Evolutionary conservation across 1,139 yeast species (phyloP), one percentile per base, ranked within the genome.

Genomic region (Saccharomyces hybrid): DNA sequence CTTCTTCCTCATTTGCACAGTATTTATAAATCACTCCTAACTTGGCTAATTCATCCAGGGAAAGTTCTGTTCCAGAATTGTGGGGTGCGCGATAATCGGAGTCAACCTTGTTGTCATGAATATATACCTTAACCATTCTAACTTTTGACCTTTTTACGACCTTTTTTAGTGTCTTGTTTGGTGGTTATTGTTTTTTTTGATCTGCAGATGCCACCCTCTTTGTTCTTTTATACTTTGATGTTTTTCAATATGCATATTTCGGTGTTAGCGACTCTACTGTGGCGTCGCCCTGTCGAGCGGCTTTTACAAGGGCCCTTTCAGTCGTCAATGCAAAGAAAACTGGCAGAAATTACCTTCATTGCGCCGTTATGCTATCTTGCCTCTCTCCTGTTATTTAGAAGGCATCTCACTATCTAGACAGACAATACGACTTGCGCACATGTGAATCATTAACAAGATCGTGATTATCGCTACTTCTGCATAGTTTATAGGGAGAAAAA

Each of bases 21-120:
- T 81, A 73, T 64, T 72, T 78, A 67, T 89, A 87, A 44, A 84
- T 68, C 1, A 90, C 96, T 0, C 97, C 97, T 26, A 90, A 63
- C 47, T 74, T 67, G 4, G 71, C 73, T 52, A 91, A 75, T 51
- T 78, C 74, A 11, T 76, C 80, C 3, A 59, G 61, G 0, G 80
- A 60, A 0, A 87, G 89, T 0, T 68, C 65, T 5, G 62, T 70
- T 0, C 96, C 96, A 0, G 89, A 80, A 71, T 87, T 78, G 71
- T 89, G 96, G 47, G 79, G 82, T 34, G 80, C 82, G 14, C 96
- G 84, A 73, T 85, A 87, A 56, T 84, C 90, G 1, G 75, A 75
- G 2, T 79, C 73, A 57, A 80, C 77, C 31, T 79, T 73, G 66
- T 79, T 77, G 67, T 89, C 96, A 81, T 88, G 91, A 64, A 80